Evolutionary conservation across 352 stramenopile genomes (phyloP).

Genomic region (Phytophthora hibernalis): DNA sequence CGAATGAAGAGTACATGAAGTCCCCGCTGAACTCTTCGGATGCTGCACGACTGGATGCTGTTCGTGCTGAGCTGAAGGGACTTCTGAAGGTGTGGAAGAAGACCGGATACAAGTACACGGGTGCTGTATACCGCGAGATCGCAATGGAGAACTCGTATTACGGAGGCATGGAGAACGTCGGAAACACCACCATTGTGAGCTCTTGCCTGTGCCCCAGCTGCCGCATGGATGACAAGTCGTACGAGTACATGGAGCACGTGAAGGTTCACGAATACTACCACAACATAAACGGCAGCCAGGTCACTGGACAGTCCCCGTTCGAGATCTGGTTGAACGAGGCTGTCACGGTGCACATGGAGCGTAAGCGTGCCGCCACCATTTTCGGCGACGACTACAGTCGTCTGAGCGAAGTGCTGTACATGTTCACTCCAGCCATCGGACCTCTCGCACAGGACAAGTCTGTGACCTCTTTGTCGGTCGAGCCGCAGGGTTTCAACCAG

Average conservation of each 20-base stretch:
- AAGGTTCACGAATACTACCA: conserved; percentile 89
- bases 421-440: conserved; percentile 77
- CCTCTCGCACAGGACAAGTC: conserved; percentile 74
- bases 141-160: conserved; percentile 89
- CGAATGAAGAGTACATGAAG: conserved; percentile 61
- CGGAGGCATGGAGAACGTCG: conserved; percentile 83
- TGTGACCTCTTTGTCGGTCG: conserved; percentile 71
- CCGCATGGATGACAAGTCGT: conserved; percentile 78
- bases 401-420: conserved; percentile 75
- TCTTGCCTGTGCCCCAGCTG: conserved; percentile 76
- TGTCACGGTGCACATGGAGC: conserved; percentile 84
- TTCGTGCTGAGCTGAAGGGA: conserved; percentile 68
- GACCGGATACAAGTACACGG: conserved; percentile 87
- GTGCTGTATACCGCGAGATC: conserved; percentile 81
- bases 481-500: conserved; percentile 81
- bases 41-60: conserved; percentile 46
- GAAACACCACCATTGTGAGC: conserved; percentile 84
- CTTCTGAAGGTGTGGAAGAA: conserved; percentile 78
- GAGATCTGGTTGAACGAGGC: conserved; percentile 87
- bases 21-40: conserved; percentile 51
- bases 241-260: conserved; percentile 87
- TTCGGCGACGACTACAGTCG: conserved; percentile 79
- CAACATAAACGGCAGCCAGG: conserved; percentile 84
- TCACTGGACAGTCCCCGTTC: conserved; percentile 83
- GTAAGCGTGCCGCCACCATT: conserved; percentile 67